Base-by-base conservation (phyloP, 192 early-diverging fungal genomes). In the Rhizoclosmatium globosum region DNA sequence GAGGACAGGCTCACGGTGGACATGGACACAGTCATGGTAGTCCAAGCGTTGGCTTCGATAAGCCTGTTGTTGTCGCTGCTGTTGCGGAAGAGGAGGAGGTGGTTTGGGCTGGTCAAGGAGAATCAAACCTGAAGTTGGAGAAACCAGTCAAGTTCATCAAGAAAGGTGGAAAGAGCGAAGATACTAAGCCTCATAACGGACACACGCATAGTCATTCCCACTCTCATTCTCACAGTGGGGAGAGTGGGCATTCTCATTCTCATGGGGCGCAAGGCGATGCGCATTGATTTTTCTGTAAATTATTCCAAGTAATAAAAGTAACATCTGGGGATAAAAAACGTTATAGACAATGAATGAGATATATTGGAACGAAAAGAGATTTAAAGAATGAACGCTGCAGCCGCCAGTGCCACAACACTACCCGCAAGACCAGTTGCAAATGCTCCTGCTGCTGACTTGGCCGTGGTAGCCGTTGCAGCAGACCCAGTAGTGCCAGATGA, bases 91-190 rank as follows among this genome's bases (percentile, higher is more conserved):
- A 47, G 47, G 41, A 23, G 38, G 41, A 56, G 17, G 38, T 38
- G 70, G 19, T 46, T 15, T 46, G 70, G 9, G 48, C 19, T 41
- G 56, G 50, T 41, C 15, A 57, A 0, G 21, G 56, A 0, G 21
- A 1, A 9, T 71, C 70, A 56, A 50, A 39, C 47, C 70, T 71
- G 56, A 71, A 71, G 53, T 21, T 50, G 7, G 70, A 71, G 53
- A 71, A 71, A 57, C 47, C 70, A 57, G 70, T 58, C 21, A 71
- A 71, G 41, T 74, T 64, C 62, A 43, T 74, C 73, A 64, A 23
- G 47, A 72, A 72, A 39, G 71, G 23, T 44, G 60, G 45, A 60
- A 64, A 64, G 15, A 48, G 17, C 38, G 70, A n/a, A 9, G 44
- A 53, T 17, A 13, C 50, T 43, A 47, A 38, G 45, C 31, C 31